Conservation (phyloP, 371 early-diverging fungal species). For the Nematocida sp. region DNA sequence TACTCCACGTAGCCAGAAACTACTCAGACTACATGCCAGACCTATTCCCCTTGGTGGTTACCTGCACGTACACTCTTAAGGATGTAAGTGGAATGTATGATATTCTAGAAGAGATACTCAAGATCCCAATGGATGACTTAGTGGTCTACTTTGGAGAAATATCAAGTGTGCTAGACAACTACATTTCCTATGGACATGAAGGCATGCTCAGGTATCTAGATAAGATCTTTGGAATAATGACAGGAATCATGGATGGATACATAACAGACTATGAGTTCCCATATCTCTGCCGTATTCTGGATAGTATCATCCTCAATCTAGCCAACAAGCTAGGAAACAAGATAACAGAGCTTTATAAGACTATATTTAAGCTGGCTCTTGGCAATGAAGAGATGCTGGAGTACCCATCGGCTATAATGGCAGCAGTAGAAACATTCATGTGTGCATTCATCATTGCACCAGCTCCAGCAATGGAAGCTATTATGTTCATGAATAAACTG, state of each 20-base stretch:
- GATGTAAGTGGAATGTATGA: constrained; percentile 57
- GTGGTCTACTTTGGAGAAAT: constrained; percentile 51
- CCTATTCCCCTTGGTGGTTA: constrained; percentile 55
- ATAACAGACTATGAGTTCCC: constrained; percentile 62
- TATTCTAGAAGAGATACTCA: constrained; percentile 51
- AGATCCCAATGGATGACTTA: constrained; percentile 53
- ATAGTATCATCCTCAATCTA: constrained; percentile 61
- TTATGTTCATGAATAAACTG: constrained; percentile 19
- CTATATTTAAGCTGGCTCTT: constrained; percentile 35
- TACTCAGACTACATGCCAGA: constrained; percentile 60
- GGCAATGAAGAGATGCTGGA: constrained; percentile 50
- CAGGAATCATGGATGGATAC: constrained; percentile 52
- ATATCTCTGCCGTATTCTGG: constrained; percentile 61
- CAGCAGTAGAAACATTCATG: constrained; percentile 54
- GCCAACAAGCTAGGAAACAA: constrained; percentile 37
- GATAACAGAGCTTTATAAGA: constrained; percentile 25
- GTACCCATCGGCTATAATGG: constrained; percentile 53
- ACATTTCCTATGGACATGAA: constrained; percentile 58
- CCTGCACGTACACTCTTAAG: constrained; percentile 56
- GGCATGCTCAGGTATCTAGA: constrained; percentile 15
- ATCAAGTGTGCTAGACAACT: constrained; percentile 62
- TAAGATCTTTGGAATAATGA: constrained; percentile 32
- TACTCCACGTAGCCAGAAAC: constrained; percentile 49
- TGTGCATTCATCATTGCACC: constrained; percentile 53
- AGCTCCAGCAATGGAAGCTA: constrained; percentile 2